Base-by-base conservation (phyloP, 495 filamentous ascomycete species). In the Aspergillus coremiiformis region DNA sequence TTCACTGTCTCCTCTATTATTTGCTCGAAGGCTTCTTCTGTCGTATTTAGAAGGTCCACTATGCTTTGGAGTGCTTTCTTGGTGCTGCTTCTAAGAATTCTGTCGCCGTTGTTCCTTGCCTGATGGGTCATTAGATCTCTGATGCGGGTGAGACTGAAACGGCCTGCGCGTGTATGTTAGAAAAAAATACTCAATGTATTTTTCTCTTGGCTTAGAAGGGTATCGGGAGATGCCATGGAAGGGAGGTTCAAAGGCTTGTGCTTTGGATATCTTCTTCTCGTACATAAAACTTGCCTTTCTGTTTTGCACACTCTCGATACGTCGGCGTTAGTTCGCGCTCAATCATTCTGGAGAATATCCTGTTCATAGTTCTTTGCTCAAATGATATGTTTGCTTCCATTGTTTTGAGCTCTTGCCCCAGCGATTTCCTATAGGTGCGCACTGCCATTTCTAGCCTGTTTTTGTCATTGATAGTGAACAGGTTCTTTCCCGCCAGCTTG, bases 351-450 rank as follows among this genome's bases (percentile, higher is more conserved):
- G 37, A 4, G 32, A 59, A 55, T 17, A 44, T 24, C 15, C 52
- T 35, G 20, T 44, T 55, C 12, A 45, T 43, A 10, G 55, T 48
- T 20, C 32, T 55, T 15, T 52, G 52, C 29, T 53, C 35, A 27
- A 27, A 35, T 29, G 55, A 3, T 1, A 58, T 45, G 22, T 49
- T 46, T n/a, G 65, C 59, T 32, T 45, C 51, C 22, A 56, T 54
- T 0, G 52, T 47, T 8, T 61, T 49, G 15, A 66, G 54, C 20
- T 58, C 44, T 19, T 62, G 63, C 19, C 24, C 23, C 7, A 30
- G 5, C 20, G 6, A 19, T 22, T 33, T 3, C 19, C n/a, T 15
- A 11, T 39, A 33, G 4, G 5, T 17, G 3, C n/a, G 10, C 10
- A 39, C 3, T 22, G 20, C 14, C 21, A 1, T 26, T 12, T 26